These are phyloP conservation scores for Sporobolomyces pararoseus DNA, from an alignment of 768 basidiomycete genomes.

Conservation along the genomic window DNA sequence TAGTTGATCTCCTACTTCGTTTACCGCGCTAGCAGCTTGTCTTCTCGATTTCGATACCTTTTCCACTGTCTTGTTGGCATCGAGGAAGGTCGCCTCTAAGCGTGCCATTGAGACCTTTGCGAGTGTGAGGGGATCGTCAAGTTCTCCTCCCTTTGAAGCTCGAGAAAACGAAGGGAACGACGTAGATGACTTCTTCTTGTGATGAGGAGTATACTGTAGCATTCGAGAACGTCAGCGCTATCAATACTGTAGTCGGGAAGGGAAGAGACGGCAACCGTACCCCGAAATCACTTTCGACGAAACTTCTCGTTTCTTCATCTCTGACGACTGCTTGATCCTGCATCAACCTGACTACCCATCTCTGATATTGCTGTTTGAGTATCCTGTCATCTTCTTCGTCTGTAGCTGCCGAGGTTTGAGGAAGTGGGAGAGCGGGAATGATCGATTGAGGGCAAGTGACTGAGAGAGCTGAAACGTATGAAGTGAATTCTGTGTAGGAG, in stretches of 20 bases:
- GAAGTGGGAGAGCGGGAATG: constrained; percentile 88
- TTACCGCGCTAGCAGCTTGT: constrained; percentile 69
- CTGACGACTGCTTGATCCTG: constrained; percentile 81
- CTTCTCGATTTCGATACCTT: constrained; percentile 67
- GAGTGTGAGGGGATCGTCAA: constrained; percentile 62
- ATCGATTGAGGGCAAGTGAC: constrained; percentile 94
- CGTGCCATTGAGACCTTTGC: constrained; percentile 89
- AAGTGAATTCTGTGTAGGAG: constrained; percentile 89
- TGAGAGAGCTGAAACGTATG: constrained; percentile 84
- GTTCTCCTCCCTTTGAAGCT: constrained; percentile 22
- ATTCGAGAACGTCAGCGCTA: too few relatives aligned
- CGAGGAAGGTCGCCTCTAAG: constrained; percentile 86
- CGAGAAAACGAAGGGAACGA: constrained; percentile 28
- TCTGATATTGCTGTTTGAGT: constrained; percentile 87
- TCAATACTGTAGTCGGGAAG: background rate
- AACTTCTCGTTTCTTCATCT: constrained; percentile 90
- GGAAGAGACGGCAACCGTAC: constrained; percentile 46
- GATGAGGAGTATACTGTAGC: constrained; percentile 49
- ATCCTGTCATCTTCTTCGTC: constrained; percentile 98
- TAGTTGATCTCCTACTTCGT: constrained; percentile 90
- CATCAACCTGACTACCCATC: constrained; percentile 88
- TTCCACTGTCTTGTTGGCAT: constrained; percentile 85
- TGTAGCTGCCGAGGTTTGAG: constrained; percentile 91
- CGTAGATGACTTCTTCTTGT: constrained; percentile 24
- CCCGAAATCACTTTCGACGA: constrained; percentile 96